These are phyloP conservation scores for Neurospora sp. DNA, from an alignment of 495 filamentous ascomycete genomes.

Conservation along the genomic window DNA sequence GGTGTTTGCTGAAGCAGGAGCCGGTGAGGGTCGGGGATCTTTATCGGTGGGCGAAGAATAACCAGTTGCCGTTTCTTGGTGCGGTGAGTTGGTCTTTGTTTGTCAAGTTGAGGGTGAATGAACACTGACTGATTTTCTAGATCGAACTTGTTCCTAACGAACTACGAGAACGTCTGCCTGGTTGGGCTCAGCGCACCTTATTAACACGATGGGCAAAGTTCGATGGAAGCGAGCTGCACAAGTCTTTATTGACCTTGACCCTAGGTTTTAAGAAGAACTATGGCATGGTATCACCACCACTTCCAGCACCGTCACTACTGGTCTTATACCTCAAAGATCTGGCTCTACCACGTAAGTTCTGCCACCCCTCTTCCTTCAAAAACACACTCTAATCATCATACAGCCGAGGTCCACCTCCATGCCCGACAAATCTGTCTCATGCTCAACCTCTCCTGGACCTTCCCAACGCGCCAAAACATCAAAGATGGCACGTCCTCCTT, in stretches of 20 bases:
- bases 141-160: conserved; percentile 48
- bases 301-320: conserved; percentile 59
- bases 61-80: conserved; percentile 29
- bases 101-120: too few relatives aligned
- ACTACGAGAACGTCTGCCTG: conserved; percentile 54
- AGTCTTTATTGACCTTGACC: conserved; percentile 47
- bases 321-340: conserved; percentile 63
- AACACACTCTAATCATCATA: conserved; percentile 8
- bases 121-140: conserved; percentile 7
- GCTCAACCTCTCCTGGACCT: conserved; percentile 47
- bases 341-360: conserved; percentile 62
- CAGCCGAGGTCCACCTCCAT: conserved; percentile 53
- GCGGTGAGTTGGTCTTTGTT: conserved; percentile 21
- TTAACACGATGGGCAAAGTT: conserved; percentile 37
- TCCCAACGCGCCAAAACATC: conserved; percentile 26
- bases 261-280: conserved; percentile 57
- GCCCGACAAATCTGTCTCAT: conserved; percentile 49
- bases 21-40: conserved; percentile 37
- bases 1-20: conserved; percentile 30
- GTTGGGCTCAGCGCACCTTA: conserved; percentile 46
- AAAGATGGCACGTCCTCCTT: conserved; percentile 3
- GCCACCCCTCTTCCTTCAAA: too few relatives aligned
- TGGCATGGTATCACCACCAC: conserved; percentile 56
- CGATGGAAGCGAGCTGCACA: conserved; percentile 51
- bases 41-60: conserved; percentile 31